These are phyloP conservation scores for Mycena belliarum DNA, from an alignment of 768 basidiomycete genomes.

Conservation along the genomic window DNA sequence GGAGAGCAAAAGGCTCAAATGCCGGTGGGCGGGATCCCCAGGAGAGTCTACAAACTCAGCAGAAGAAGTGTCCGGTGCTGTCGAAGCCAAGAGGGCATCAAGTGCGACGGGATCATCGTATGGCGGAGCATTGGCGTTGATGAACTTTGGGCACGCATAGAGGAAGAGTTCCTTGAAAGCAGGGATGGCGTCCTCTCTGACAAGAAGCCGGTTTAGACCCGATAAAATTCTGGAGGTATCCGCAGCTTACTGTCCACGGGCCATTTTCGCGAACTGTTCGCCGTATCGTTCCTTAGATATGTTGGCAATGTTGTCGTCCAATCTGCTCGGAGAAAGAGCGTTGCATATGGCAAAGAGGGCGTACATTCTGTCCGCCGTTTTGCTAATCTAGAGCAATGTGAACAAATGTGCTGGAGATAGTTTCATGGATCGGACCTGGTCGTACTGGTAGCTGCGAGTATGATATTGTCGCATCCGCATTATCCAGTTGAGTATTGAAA, in stretches of 20 bases:
- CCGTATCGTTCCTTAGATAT: conserved; percentile 90
- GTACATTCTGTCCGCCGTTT: conserved; percentile 98
- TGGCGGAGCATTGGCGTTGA: conserved; percentile 90
- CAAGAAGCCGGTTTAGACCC: neutral
- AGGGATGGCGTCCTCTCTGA: conserved; percentile 68
- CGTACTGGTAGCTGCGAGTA: conserved; percentile 94
- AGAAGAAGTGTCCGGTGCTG: conserved; percentile 36
- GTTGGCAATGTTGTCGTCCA: conserved; percentile 94
- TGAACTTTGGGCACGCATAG: conserved; percentile 96
- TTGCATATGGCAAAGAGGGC: conserved; percentile 93
- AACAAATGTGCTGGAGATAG: neutral
- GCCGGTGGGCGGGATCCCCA: conserved; percentile 80
- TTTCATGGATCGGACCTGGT: conserved; percentile 58
- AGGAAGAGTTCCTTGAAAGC: conserved; percentile 93
- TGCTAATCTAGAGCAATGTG: conserved; percentile 69
- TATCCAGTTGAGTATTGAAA: conserved; percentile 92
- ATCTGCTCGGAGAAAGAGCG: conserved; percentile 85
- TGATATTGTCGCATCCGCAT: conserved; percentile 96
- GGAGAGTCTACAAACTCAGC: conserved; percentile 31
- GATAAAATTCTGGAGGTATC: neutral
- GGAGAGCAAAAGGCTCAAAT: conserved; percentile 80
- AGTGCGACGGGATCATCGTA: conserved; percentile 79
- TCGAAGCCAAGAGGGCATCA: conserved; percentile 45
- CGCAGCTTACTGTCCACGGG: conserved; percentile 61
- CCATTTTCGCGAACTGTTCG: conserved; percentile 88